Percentiles rank a stretch among this genome's conserved stretches.
Conservation (phyloP, 257 asterid genomes). For the Forsythia viridissima region DNA sequence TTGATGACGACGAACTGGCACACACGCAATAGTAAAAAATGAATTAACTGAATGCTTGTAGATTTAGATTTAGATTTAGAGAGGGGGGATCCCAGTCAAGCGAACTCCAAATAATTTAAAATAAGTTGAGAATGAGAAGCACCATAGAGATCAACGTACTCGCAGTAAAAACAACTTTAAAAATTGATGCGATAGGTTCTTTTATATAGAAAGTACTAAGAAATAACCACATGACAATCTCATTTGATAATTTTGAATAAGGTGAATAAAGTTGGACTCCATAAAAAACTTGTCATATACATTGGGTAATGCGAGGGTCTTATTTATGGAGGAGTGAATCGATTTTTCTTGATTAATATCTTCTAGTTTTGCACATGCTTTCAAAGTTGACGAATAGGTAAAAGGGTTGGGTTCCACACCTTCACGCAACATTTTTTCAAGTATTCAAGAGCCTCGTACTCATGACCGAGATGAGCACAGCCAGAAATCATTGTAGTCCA, state of each 20-base stretch:
- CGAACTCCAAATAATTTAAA: no score
- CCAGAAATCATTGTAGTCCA: slow-evolving; percentile 96
- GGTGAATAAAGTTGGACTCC: neutral
- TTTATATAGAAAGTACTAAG: no score
- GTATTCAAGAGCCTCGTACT: slow-evolving; percentile 81
- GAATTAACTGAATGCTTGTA: slow-evolving; percentile 21
- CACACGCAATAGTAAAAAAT: neutral
- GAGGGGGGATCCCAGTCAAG: slow-evolving; percentile 7
- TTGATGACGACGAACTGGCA: no score
- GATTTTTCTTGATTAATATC: slow-evolving; percentile 60
- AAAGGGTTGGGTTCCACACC: slow-evolving; percentile 82
- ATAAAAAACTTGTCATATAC: slow-evolving; percentile 53
- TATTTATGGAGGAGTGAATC: slow-evolving; percentile 73
- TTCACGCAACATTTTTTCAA: slow-evolving; percentile 76
- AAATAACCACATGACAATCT: neutral
- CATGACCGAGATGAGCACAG: slow-evolving; percentile 73
- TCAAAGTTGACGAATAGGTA: slow-evolving; percentile 84
- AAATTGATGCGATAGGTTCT: no score
- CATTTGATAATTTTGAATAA: neutral
- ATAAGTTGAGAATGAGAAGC: no score
- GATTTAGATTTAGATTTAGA: slow-evolving; percentile 21
- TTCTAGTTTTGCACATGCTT: slow-evolving; percentile 82
- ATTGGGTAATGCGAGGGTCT: slow-evolving; percentile 57
- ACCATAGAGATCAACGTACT: no score
- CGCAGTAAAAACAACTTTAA: no score